Conservation (phyloP, 1,139 yeast genomes). For the Kluyveromyces marxianus region DNA sequence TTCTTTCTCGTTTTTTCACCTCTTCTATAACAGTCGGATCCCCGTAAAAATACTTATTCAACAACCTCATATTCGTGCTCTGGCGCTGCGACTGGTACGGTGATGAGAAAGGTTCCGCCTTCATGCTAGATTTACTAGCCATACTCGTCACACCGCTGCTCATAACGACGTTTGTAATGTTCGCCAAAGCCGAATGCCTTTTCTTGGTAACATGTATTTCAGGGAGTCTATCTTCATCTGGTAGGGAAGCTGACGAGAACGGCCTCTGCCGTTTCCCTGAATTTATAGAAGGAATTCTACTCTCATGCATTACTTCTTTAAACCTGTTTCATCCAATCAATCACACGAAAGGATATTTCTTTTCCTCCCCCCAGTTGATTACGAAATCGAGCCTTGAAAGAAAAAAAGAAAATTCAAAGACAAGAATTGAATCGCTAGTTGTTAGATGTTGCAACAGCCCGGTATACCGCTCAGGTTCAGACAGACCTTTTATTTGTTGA, state of each 20-base stretch:
- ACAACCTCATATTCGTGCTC: slow-evolving; percentile 14
- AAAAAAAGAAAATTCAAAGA: too few species aligned
- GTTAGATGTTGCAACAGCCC: too few species aligned
- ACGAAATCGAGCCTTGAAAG: too few species aligned
- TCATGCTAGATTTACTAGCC: neutral
- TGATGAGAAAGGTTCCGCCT: neutral
- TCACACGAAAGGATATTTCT: too few species aligned
- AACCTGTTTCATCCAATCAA: neutral
- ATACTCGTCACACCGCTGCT: neutral
- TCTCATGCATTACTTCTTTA: slow-evolving; percentile 1
- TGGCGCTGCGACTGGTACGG: slow-evolving; percentile 5
- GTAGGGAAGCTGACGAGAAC: neutral
- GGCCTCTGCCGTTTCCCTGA: slow-evolving; percentile 4
- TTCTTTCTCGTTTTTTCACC: slow-evolving; percentile 23
- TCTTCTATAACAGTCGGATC: slow-evolving; percentile 23
- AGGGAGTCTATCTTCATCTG: neutral
- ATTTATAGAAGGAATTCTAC: slow-evolving; percentile 1
- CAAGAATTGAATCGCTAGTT: too few species aligned
- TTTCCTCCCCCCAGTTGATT: neutral
- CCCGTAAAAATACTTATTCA: slow-evolving; percentile 22
- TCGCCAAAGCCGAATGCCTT: slow-evolving; percentile 4
- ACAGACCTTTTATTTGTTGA: too few species aligned
- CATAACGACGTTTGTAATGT: slow-evolving; percentile 9
- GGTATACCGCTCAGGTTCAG: too few species aligned
- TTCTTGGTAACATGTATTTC: slow-evolving; percentile 2